Evolutionary conservation across 805 yeast species (phyloP), one percentile per base, ranked within the genome.

Genomic region (Yamadazyma nakazawae): DNA sequence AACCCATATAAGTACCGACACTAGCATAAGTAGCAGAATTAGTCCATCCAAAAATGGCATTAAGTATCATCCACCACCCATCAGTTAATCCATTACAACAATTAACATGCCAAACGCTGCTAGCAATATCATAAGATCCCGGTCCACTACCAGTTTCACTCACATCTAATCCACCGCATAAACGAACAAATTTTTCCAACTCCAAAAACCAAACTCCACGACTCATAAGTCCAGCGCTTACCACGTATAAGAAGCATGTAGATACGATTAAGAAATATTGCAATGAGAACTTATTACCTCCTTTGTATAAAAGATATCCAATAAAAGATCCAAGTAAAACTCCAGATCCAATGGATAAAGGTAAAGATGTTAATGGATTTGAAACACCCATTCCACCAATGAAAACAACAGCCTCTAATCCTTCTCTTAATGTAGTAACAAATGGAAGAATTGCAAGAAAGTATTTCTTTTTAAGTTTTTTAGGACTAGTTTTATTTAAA

Each of bases 141-240:
- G 77, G 76, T 1, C 76, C 76, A 48, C 66, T 62, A 1, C 77
- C 77, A 10, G 75, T 70, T 55, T 72, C 77, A 34, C 67, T 62
- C 9, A 66, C 71, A 47, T 72, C 77, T 25, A 67, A 48, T 2
- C 75, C 75, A 25, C 66, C 75, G 50, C 76, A 71, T 19, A 49
- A 51, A 40, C 67, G 55, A 32, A 72, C 71, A 48, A 60, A 72
- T 35, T 54, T 53, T 49, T 72, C 73, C 35, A 72, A 54, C 49
- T 72, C 77, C 52, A 72, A 59, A 45, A 65, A 63, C 76, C 77
- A 72, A 25, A 72, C 64, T 3, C 77, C 77, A 49, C 71, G 64
- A 48, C 73, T 66, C 56, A 72, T 60, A 34, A 72, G 66, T 0
- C 77, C 77, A 2, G 76, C 76, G 44, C 72, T 69, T 14, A 72